Conservation (phyloP, 306 rosid species). For the Begonia peltatifolia region DNA sequence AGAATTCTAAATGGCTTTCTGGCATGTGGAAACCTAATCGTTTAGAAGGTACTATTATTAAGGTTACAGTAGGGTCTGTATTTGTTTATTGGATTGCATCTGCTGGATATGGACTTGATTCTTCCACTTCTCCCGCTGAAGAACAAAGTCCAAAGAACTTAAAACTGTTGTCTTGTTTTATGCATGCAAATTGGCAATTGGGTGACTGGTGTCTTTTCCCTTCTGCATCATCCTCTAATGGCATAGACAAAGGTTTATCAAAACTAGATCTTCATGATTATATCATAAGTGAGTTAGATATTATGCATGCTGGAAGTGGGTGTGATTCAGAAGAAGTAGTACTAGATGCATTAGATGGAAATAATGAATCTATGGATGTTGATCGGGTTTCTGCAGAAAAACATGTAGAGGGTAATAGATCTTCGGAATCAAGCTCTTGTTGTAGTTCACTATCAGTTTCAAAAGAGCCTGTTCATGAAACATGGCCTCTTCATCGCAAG, state of each 20-base stretch:
- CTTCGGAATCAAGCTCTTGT: conserved; percentile 50
- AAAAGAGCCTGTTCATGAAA: conserved; percentile 63
- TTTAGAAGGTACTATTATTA: conserved; percentile 85
- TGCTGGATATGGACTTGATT: conserved; percentile 92
- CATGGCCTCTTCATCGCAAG: conserved; percentile 85
- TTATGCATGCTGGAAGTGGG: conserved; percentile 47
- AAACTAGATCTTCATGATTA: conserved; percentile 42
- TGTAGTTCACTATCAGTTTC: conserved; percentile 48
- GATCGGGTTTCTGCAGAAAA: conserved; percentile 35
- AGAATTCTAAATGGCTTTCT: conserved; percentile 88
- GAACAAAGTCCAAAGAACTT: conserved; percentile 89
- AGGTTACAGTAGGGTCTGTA: conserved; percentile 89
- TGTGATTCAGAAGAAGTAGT: conserved; percentile 74
- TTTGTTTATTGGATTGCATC: conserved; percentile 96
- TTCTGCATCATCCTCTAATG: conserved; percentile 25
- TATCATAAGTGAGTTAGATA: conserved; percentile 39
- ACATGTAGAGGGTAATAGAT: conserved; percentile 25
- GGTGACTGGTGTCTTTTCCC: conserved; percentile 97
- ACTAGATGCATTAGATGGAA: conserved; percentile 48
- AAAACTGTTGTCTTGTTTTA: conserved; percentile 72
- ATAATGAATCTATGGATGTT: conserved; percentile 48
- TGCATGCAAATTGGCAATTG: conserved; percentile 94
- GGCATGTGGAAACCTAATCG: conserved; percentile 95
- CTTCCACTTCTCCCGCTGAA: conserved; percentile 86
- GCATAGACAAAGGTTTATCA: conserved; percentile 37